Percentiles rank a stretch among this genome's conserved stretches.
phyloP scores from a whole-genome alignment of 108 stramenopile genomes.

The Fragilaria crotonensis region DNA sequence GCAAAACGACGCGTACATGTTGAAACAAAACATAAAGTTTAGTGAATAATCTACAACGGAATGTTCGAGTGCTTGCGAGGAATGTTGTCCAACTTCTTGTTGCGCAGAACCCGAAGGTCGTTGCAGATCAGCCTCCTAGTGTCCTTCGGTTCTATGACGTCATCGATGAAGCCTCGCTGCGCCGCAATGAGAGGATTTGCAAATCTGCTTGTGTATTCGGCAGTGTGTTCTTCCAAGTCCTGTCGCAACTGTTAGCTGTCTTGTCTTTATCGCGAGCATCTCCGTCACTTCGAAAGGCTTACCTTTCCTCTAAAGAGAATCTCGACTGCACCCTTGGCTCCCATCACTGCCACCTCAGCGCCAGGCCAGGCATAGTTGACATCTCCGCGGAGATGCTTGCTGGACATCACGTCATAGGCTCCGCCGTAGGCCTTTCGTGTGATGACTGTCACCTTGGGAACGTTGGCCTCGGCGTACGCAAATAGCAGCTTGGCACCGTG shows the following conservation, averaged over 20 bases:
- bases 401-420: constrained; percentile 99
- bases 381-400: constrained; percentile 97
- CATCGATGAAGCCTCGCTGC: constrained; percentile 93
- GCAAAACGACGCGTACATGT: too few species aligned
- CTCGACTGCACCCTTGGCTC: constrained; percentile 98
- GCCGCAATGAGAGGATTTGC: constrained; percentile 96
- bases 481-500: constrained; percentile 97
- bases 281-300: constrained; percentile 8
- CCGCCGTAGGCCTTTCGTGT: constrained; percentile 99
- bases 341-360: constrained; percentile 98
- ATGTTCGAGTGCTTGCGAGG: constrained; percentile 94
- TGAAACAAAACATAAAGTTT: too few species aligned
- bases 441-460: constrained; percentile 97
- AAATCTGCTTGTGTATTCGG: constrained; percentile 87
- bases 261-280: background rate
- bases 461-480: constrained; percentile 98
- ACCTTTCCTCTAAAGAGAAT: constrained; percentile 96
- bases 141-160: constrained; percentile 90
- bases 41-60: constrained; percentile 67
- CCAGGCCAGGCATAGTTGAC: constrained; percentile 98
- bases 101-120: constrained; percentile 84
- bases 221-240: constrained; percentile 89
- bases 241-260: constrained; percentile 4
- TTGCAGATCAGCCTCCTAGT: constrained; percentile 90
- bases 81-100: constrained; percentile 76